Base-by-base conservation (phyloP, 129 eudicot genomes). In the Artemisia tridentata region DNA sequence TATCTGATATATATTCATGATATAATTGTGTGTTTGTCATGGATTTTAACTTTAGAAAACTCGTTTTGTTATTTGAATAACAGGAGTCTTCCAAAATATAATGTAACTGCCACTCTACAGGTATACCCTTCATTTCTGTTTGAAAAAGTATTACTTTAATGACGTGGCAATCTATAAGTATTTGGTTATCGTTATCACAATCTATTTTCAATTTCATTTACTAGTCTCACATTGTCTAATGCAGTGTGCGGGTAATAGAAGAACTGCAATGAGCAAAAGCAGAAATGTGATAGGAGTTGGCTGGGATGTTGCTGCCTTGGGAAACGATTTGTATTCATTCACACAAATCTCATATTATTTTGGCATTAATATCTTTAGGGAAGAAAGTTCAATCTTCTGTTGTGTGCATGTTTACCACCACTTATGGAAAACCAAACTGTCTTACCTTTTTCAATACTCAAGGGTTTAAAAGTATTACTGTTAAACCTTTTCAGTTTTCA, bases 211-310 rank as follows among this genome's bases (percentile, higher is more conserved):
- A n/a, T 45, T 72, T 17, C 11, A 20, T 47, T 63, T 68, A 59
- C 48, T 6, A 17, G 31, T 19, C 20, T 68, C 55, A 16, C 68
- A 63, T 78, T 75, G 49, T 56, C 56, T 69, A 63, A 56, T 79
- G 50, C 77, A 93, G 96, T 93, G 99, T 84, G 99, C 99, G 82
- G 97, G 97, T 55, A 93, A 93, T 58, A 79, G 99, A 72, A 87
- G 99, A 81, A 93, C 99, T 55, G 99, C 99, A 63, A 93, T 93
- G 99, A 93, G 99, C 93, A 85, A 93, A 68, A 80, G 75, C 64
- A 82, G 86, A 76, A 85, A 82, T 64, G 99, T 93, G 70, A 93
- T 76, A 79, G 99, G 99, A 85, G 99, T 93, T 84, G 99, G 99
- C 19, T 93, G 99, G 99, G 99, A 87, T 71, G 73, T 88, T 78